Evolutionary conservation across 2,329 filamentous ascomycete genomes (phyloP), one percentile per base, ranked within the genome.

Genomic region (Calonectria henricotiae): DNA sequence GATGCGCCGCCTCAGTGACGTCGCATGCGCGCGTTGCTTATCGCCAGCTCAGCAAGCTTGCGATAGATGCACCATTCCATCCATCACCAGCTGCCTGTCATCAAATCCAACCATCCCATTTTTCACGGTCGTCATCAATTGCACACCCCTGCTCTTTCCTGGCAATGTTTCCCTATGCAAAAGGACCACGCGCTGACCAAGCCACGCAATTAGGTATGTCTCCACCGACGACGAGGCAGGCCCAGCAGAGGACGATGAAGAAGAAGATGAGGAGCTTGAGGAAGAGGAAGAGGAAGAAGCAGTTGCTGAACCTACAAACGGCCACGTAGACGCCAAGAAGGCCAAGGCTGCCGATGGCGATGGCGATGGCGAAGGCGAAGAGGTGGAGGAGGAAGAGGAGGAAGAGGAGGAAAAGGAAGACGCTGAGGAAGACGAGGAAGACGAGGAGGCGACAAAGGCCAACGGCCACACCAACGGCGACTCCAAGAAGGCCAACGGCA

Each of bases 221-320:
- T 82, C 77, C 51, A 78, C 78, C 4, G 83, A 82, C 13, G 83
- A 83, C 11, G 82, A 81, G 2, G 82, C 83, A 11, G 83, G 81
- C 17, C 51, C 51, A 23, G 51, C 37, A 2, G 80, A 78, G 4
- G 80, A 80, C 15, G 82, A 82, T 6, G 82, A 79, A n/a, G 83
- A 83, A 6, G 82, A 76, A 1, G 82, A 80, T 0, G 81, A 76
- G 3, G 81, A 80, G 5, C 82, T 80, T 1, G 82, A 80, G 15
- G 80, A 74, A 17, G 78, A 73, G 12, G 79, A 75, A 9, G 77
- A 65, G 12, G 82, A 79, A 13, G 80, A 74, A n/a, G 78, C 74
- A 11, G 80, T 75, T 6, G 77, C 76, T n/a, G 80, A 78, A 11
- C 72, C 76, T 71, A 82, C 62, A 51, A 65, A 65, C 49, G 62